Percentiles rank a stretch among this genome's conserved stretches.
phyloP scores from a whole-genome alignment of 257 asterid genomes.

The Capsicum chinense region DNA sequence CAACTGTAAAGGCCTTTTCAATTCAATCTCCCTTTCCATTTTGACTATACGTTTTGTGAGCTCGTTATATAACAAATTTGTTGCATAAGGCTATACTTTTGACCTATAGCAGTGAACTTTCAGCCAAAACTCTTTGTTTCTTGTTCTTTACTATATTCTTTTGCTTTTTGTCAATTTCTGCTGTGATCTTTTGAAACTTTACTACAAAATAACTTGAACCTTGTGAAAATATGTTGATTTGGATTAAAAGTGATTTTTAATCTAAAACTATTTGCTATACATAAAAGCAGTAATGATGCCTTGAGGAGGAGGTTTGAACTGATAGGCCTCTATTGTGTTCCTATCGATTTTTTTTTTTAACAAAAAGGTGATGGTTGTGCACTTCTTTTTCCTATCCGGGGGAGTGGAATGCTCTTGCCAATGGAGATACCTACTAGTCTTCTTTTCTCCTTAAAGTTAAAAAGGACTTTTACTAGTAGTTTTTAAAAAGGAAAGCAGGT shows the following conservation, averaged over 20 bases:
- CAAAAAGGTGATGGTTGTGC: neutral
- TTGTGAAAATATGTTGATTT: slow-evolving; percentile 2
- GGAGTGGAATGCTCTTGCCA: neutral
- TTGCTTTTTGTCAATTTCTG: slow-evolving; percentile 3
- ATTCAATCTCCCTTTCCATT: neutral
- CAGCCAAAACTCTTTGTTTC: slow-evolving; percentile 16
- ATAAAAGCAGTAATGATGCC: neutral
- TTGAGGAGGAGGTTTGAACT: slow-evolving; percentile 16
- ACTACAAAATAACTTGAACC: neutral
- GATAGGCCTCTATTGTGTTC: slow-evolving; percentile 15
- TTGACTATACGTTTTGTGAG: neutral
- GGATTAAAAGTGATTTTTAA: neutral
- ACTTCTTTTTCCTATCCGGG: neutral
- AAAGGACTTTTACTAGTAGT: neutral
- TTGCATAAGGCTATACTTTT: slow-evolving; percentile 5
- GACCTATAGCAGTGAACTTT: slow-evolving; percentile 13
- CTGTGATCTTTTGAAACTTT: neutral
- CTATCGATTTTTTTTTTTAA: neutral
- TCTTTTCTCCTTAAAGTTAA: neutral
- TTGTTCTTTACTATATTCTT: neutral
- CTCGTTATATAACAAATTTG: neutral
- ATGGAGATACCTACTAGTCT: neutral
- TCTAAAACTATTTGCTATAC: neutral
- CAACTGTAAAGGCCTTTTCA: neutral
- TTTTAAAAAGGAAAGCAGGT: neutral